phyloP scores from a whole-genome alignment of 1,284 basidiomycete genomes.

The Boletus mariae region DNA sequence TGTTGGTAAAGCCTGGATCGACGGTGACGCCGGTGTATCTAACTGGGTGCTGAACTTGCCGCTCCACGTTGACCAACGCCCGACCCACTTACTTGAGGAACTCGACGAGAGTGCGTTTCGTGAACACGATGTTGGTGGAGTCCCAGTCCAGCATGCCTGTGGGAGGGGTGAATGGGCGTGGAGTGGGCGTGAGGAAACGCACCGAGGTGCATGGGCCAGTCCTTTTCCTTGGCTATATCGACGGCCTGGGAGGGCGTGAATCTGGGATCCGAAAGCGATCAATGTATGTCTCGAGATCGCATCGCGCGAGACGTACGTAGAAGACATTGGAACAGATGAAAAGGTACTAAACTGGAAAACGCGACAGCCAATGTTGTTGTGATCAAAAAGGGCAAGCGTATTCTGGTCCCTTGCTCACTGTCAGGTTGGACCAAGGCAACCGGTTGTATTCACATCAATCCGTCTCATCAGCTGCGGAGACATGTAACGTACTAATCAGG shows the following conservation, averaged over 20 bases:
- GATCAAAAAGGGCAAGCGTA: background rate
- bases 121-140: slow-evolving; percentile 64
- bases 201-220: slow-evolving; percentile 67
- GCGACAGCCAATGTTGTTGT: too few species aligned
- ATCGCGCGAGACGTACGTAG: slow-evolving; percentile 21
- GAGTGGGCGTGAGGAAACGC: slow-evolving; percentile 14
- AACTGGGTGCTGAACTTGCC: slow-evolving; percentile 23
- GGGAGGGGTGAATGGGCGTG: background rate
- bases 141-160: slow-evolving; percentile 77
- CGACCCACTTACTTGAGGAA: slow-evolving; percentile 58
- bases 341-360: too few species aligned
- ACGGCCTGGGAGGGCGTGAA: slow-evolving; percentile 55
- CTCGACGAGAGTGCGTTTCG: slow-evolving; percentile 66
- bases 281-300: background rate
- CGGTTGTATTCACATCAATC: background rate
- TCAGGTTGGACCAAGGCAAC: background rate
- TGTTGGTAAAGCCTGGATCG: slow-evolving; percentile 67
- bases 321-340: slow-evolving; percentile 18
- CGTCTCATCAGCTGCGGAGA: background rate
- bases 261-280: slow-evolving; percentile 34
- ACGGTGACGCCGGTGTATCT: slow-evolving; percentile 69
- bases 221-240: slow-evolving; percentile 61
- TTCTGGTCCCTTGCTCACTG: background rate
- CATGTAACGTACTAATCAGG: too few species aligned
- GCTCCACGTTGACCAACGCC: slow-evolving; percentile 5